These are phyloP conservation scores for Phialocephala sp. DNA, from an alignment of 2,329 filamentous ascomycete genomes.

Conservation along the genomic window DNA sequence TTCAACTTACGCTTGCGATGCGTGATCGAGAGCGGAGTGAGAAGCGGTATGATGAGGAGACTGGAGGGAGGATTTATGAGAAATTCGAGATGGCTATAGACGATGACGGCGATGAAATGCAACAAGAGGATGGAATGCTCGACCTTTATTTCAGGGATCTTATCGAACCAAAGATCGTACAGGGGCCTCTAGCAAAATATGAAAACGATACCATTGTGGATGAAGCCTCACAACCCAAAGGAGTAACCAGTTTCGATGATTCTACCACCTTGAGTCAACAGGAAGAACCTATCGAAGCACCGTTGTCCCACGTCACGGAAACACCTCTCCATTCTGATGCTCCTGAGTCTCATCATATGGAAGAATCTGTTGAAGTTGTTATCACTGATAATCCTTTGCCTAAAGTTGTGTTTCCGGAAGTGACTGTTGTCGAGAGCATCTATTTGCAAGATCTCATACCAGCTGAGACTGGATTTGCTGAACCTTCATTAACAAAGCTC, in stretches of 20 bases:
- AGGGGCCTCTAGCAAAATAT: conserved; percentile 44
- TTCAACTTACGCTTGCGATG: conserved; percentile 70
- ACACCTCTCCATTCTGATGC: conserved; percentile 35
- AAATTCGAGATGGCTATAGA: conserved; percentile 75
- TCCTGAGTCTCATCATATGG: conserved; percentile 19
- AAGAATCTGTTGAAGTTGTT: not conserved
- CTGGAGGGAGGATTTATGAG: conserved; percentile 75
- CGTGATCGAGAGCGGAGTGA: conserved; percentile 67
- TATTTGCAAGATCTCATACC: not conserved
- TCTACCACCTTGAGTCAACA: conserved; percentile 28
- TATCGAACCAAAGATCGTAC: conserved; percentile 70
- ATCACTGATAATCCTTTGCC: not conserved
- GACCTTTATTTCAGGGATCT: conserved; percentile 66
- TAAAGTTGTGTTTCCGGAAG: not conserved
- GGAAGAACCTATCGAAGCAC: conserved; percentile 30
- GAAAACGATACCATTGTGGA: conserved; percentile 21
- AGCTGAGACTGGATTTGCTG: not conserved
- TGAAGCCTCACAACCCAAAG: conserved; percentile 22
- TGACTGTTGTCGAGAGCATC: not conserved
- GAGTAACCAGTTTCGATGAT: conserved; percentile 26
- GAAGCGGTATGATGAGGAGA: conserved; percentile 66
- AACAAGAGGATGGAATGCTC: conserved; percentile 64
- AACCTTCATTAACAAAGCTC: not conserved
- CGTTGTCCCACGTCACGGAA: conserved; percentile 39
- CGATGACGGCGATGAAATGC: conserved; percentile 59